phyloP scores from a whole-genome alignment of 2,329 filamentous ascomycete species.

The Dendryphion nanum region DNA sequence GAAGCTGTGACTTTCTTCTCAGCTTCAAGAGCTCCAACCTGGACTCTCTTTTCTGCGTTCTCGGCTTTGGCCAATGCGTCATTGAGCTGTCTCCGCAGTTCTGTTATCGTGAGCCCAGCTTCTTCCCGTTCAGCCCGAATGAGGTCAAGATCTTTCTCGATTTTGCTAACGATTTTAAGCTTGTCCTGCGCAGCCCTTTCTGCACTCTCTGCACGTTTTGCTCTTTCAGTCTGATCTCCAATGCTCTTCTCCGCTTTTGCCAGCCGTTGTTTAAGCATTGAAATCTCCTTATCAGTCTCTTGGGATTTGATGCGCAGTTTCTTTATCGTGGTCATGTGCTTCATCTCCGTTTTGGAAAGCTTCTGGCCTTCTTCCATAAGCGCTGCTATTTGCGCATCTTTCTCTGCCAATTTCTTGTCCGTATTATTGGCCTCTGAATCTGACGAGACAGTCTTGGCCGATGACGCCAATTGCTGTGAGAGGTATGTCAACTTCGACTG shows the following conservation, averaged over 20 bases:
- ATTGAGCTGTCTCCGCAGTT: slow-evolving; percentile 68
- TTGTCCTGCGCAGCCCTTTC: slow-evolving; percentile 58
- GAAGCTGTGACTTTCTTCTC: slow-evolving; percentile 59
- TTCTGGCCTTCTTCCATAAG: slow-evolving; percentile 91
- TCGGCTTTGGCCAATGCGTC: slow-evolving; percentile 67
- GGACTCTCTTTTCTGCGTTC: slow-evolving; percentile 63
- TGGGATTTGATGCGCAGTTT: slow-evolving; percentile 61
- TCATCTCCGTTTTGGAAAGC: slow-evolving; percentile 81
- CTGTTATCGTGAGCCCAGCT: slow-evolving; percentile 64
- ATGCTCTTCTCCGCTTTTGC: slow-evolving; percentile 65
- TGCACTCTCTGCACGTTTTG: slow-evolving; percentile 59
- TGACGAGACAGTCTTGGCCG: slow-evolving; percentile 66
- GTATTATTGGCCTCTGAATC: slow-evolving; percentile 28
- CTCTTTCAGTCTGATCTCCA: slow-evolving; percentile 60
- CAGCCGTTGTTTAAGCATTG: slow-evolving; percentile 58
- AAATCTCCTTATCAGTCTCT: slow-evolving; percentile 53
- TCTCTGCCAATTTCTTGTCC: slow-evolving; percentile 81
- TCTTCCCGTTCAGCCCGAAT: slow-evolving; percentile 63
- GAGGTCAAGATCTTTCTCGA: slow-evolving; percentile 58
- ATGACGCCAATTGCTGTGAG: slow-evolving; percentile 73
- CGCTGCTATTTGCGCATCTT: slow-evolving; percentile 84
- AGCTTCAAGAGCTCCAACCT: slow-evolving; percentile 65
- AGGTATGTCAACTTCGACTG: slow-evolving; percentile 90
- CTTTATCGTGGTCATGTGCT: slow-evolving; percentile 78
- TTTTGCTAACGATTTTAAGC: slow-evolving; percentile 50